A percentile compares a stretch with the other conserved stretches of the same genome.
These are phyloP conservation scores for Jatropha multifida DNA, from an alignment of 441 rosid genomes.

Conservation along the genomic window DNA sequence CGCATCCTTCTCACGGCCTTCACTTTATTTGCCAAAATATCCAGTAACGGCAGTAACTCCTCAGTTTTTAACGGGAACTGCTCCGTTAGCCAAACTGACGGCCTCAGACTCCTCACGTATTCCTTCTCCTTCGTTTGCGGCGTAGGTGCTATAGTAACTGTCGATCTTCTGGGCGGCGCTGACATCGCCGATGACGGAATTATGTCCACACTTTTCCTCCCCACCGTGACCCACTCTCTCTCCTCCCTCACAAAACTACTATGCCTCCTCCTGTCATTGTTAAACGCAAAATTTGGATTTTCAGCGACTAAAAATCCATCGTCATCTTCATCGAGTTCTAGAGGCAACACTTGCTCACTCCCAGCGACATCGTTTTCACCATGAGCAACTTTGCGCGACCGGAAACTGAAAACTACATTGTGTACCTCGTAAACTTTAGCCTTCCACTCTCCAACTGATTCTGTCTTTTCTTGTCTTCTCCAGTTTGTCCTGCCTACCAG, in stretches of 20 bases:
- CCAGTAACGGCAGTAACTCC: conserved; percentile 86
- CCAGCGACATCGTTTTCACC: conserved; percentile 61
- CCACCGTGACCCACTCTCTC: conserved; percentile 64
- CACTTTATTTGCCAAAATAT: conserved; percentile 86
- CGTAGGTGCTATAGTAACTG: conserved; percentile 32
- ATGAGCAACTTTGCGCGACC: conserved; percentile 57
- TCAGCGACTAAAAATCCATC: conserved; percentile 94
- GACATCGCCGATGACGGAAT: conserved; percentile 47
- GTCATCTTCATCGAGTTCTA: conserved; percentile 92
- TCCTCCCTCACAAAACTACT: conserved; percentile 92
- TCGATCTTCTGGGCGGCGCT: conserved; percentile 42
- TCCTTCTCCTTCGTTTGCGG: conserved; percentile 91
- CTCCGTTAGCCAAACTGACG: conserved; percentile 93
- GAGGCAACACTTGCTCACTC: conserved; percentile 73
- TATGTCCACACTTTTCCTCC: conserved; percentile 86
- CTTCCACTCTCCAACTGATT: conserved; percentile 78
- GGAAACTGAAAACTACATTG: conserved; percentile 76
- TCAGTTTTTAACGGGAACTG: conserved; percentile 90
- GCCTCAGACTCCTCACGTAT: conserved; percentile 67
- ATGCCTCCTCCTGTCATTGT: conserved; percentile 62
- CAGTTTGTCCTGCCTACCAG: conserved; percentile 72
- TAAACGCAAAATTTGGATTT: conserved; percentile 55
- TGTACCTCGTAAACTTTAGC: conserved; percentile 74
- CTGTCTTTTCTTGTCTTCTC: conserved; percentile 81
- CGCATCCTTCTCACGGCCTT: conserved; percentile 90